Evolutionary conservation across 2,329 filamentous ascomycete genomes (phyloP).

Genomic region (Amauroascus verrucosus): DNA sequence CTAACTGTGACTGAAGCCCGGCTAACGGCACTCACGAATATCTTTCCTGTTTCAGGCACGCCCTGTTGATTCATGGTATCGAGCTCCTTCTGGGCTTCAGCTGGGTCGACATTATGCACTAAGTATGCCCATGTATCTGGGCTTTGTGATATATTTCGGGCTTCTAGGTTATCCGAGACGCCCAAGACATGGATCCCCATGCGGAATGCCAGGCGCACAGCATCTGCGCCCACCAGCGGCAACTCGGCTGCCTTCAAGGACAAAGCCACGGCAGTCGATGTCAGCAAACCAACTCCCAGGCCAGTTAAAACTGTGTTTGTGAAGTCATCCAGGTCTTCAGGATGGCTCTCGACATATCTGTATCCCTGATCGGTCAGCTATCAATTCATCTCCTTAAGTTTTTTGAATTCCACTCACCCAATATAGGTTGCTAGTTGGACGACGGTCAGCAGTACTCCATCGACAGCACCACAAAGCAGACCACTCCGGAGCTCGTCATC

Average conservation of each 20-base stretch:
- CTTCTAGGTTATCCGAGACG: slow-evolving; percentile 36
- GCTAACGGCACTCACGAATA: slow-evolving; percentile 22
- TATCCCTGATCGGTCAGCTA: no score
- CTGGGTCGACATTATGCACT: slow-evolving; percentile 16
- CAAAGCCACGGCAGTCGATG: slow-evolving; percentile 36
- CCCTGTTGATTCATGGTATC: slow-evolving; percentile 17
- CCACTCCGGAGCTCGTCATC: slow-evolving; percentile 30
- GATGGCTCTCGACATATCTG: not conserved
- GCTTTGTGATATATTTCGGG: slow-evolving; percentile 21
- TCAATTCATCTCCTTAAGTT: no score
- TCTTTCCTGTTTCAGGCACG: slow-evolving; percentile 16
- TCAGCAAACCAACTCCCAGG: slow-evolving; percentile 39
- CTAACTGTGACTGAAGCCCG: slow-evolving; percentile 20
- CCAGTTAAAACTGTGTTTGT: slow-evolving; percentile 30
- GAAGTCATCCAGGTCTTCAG: slow-evolving; percentile 16
- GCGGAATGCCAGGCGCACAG: slow-evolving; percentile 39
- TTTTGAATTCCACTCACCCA: slow-evolving; percentile 33
- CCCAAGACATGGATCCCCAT: slow-evolving; percentile 38
- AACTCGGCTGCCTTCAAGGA: slow-evolving; percentile 33
- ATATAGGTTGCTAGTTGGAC: slow-evolving; percentile 37
- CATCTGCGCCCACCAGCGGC: slow-evolving; percentile 33
- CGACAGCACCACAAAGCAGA: slow-evolving; percentile 36
- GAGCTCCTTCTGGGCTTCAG: slow-evolving; percentile 21
- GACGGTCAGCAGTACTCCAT: slow-evolving; percentile 36
- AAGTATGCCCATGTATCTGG: slow-evolving; percentile 24